Base-by-base conservation (phyloP, 768 basidiomycete genomes). In the Boletus barrowsii region DNA sequence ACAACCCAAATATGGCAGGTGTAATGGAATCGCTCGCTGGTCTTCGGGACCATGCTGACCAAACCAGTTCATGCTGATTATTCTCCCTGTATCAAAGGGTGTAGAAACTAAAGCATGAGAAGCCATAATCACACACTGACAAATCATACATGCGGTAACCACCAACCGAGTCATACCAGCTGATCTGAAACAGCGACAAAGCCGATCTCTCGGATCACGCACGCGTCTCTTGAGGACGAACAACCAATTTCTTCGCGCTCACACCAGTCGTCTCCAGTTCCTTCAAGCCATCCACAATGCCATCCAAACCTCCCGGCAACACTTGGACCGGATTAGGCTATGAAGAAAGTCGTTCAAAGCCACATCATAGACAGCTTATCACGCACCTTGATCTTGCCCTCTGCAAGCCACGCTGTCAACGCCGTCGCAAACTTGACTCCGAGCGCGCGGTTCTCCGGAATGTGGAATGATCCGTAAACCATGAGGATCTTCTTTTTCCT, bases 221-320 rank as follows among this genome's bases (percentile, higher is more conserved):
- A 36, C 5, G 17, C 9, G 59, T 62, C 51, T 62, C 61, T 20
- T 41, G 37, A 33, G 50, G 59, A 45, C 48, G 69, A 6, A 65
- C 71, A 9, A 79, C 66, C 11, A 78, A 52, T 62, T 78, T 79
- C 40, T 64, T 64, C 1, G 68, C 77, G 24, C 76, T 77, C 11
- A 77, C 56, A 10, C 69, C 60, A 9, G 51, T 17, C 36, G 3
- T 55, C 55, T 66, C 59, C 55, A 78, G 39, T 22, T 55, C 61
- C 47, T 69, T 55, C 43, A 78, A 51, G 2, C 70, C 74, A 29
- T 47, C 62, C 0, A 53, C 53, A 6, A 77, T 63, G 0, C 66
- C 75, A 8, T 58, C 58, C 18, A 78, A 55, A 0, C 78, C 76
- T 22, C 66, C 66, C 0, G 72, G 65, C 14, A 79, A 55, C 14